A percentile compares a stretch with the other conserved stretches of the same genome.
These are phyloP conservation scores for Angomonas desouzai DNA, from an alignment of 208 protist genomes.

Conservation along the genomic window DNA sequence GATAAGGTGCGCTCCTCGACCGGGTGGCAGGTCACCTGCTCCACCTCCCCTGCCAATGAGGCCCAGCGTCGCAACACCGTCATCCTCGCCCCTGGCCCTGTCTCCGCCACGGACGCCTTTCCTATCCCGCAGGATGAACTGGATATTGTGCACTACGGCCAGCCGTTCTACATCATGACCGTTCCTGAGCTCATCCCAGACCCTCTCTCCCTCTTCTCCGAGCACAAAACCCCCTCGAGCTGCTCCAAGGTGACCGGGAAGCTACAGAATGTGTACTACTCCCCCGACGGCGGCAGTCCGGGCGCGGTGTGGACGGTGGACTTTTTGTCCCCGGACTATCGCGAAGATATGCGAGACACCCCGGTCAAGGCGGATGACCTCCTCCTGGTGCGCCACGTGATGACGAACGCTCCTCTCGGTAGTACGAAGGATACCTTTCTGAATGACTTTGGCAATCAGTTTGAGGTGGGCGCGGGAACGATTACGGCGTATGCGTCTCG, in stretches of 20 bases:
- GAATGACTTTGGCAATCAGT: slow-evolving; percentile 86
- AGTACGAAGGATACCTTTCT: slow-evolving; percentile 53
- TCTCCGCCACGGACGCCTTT: slow-evolving; percentile 64
- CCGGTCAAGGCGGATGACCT: slow-evolving; percentile 72
- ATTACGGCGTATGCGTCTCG: slow-evolving; percentile 44
- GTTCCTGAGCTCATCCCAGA: slow-evolving; percentile 63
- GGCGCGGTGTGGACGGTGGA: slow-evolving; percentile 73
- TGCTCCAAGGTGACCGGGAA: slow-evolving; percentile 61
- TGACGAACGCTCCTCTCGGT: slow-evolving; percentile 67
- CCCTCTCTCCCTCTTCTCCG: slow-evolving; percentile 74
- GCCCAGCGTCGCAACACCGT: slow-evolving; percentile 70
- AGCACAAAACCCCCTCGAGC: slow-evolving; percentile 52
- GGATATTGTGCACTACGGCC: slow-evolving; percentile 87
- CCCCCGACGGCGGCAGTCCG: slow-evolving; percentile 62
- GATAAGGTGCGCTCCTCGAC: slow-evolving; percentile 45
- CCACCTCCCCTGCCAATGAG: slow-evolving; percentile 43
- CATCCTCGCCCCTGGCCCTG: slow-evolving; percentile 61
- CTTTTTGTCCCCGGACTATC: slow-evolving; percentile 68
- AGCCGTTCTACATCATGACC: slow-evolving; percentile 84
- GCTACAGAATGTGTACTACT: slow-evolving; percentile 82
- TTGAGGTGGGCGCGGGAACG: slow-evolving; percentile 65
- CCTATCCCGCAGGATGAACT: slow-evolving; percentile 67
- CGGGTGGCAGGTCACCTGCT: slow-evolving; percentile 65
- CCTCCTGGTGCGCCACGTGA: slow-evolving; percentile 71
- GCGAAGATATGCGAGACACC: slow-evolving; percentile 82